A percentile compares a stretch with the other conserved stretches of the same genome.
phyloP scores from a whole-genome alignment of 2,329 filamentous ascomycete genomes.

The Clonostachys rosea region DNA sequence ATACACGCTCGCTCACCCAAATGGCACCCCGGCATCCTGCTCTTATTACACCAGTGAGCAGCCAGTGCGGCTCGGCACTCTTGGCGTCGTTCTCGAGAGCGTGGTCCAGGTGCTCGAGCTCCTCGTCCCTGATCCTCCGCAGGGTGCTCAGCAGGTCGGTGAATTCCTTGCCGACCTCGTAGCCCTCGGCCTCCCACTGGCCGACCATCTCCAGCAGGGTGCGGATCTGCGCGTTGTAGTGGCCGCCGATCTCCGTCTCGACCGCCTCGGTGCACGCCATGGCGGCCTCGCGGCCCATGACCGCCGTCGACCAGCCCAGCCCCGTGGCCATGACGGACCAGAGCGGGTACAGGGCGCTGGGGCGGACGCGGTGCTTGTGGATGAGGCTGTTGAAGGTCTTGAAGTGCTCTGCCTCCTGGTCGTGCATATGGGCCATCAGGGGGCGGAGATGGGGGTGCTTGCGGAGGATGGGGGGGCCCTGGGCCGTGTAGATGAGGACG shows the following conservation, averaged over 20 bases:
- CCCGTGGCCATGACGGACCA: slow-evolving; percentile 79
- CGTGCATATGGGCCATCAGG: slow-evolving; percentile 97
- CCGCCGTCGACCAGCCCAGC: slow-evolving; percentile 83
- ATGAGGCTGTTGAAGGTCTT: slow-evolving; percentile 79
- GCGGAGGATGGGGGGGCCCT: slow-evolving; percentile 75
- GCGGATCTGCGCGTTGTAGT: slow-evolving; percentile 92
- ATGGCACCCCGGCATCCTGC: slow-evolving; percentile 91
- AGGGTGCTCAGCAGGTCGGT: slow-evolving; percentile 67
- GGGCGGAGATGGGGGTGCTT: slow-evolving; percentile 83
- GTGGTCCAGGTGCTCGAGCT: slow-evolving; percentile 93
- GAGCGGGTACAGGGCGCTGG: slow-evolving; percentile 86
- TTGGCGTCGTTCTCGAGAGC: slow-evolving; percentile 91
- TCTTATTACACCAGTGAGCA: slow-evolving; percentile 81
- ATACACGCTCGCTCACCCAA: slow-evolving; percentile 67
- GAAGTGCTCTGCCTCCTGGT: slow-evolving; percentile 89
- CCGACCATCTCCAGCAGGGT: slow-evolving; percentile 76
- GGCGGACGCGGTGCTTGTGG: slow-evolving; percentile 82
- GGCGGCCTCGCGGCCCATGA: slow-evolving; percentile 86
- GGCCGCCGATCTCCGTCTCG: slow-evolving; percentile 93
- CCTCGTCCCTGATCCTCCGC: slow-evolving; percentile 85
- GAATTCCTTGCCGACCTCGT: slow-evolving; percentile 77
- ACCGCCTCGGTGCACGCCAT: slow-evolving; percentile 99
- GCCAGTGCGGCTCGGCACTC: slow-evolving; percentile 82
- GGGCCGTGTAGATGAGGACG: slow-evolving; percentile 86
- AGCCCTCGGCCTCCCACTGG: slow-evolving; percentile 70